These are phyloP conservation scores for Taiwanofungus camphoratus DNA, from an alignment of 1,284 basidiomycete species.

Conservation along the genomic window DNA sequence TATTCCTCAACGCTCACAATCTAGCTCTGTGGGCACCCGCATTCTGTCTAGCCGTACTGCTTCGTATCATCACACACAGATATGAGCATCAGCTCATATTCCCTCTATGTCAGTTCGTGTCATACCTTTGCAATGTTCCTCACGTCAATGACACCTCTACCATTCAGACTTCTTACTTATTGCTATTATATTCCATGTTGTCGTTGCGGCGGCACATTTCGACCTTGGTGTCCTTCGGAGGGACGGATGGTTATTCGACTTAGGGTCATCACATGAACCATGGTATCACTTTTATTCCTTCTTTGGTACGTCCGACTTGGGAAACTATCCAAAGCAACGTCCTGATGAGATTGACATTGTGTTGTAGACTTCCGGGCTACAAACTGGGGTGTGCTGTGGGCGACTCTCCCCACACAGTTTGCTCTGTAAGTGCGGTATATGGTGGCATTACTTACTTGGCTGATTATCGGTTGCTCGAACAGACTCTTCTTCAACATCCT, in stretches of 20 bases:
- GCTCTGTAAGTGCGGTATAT: conserved; percentile 49
- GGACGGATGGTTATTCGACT: conserved; percentile 88
- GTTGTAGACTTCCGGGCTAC: conserved; percentile 56
- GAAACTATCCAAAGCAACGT: background rate
- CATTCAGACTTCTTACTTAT: conserved; percentile 81
- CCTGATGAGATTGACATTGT: background rate
- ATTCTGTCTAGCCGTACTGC: conserved; percentile 68
- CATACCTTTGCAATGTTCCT: background rate
- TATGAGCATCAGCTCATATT: conserved; percentile 90
- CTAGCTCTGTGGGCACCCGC: conserved; percentile 75
- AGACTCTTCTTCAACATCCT: conserved; percentile 89
- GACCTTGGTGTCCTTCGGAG: conserved; percentile 58
- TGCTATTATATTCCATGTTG: conserved; percentile 79
- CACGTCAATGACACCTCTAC: too few species aligned
- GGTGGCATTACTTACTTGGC: conserved; percentile 6
- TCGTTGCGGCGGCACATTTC: conserved; percentile 62
- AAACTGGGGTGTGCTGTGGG: conserved; percentile 61
- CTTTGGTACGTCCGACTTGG: conserved; percentile 46
- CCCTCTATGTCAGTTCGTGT: conserved; percentile 64
- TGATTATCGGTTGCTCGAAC: conserved; percentile 2
- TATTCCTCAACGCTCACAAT: conserved; percentile 56
- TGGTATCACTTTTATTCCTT: conserved; percentile 85
- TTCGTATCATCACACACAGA: conserved; percentile 77
- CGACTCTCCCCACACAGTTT: conserved; percentile 77
- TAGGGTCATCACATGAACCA: conserved; percentile 51